Evolutionary conservation across 2,329 filamentous ascomycete species (phyloP), one percentile per base, ranked within the genome.

Genomic region (Incumbomyces lentus): DNA sequence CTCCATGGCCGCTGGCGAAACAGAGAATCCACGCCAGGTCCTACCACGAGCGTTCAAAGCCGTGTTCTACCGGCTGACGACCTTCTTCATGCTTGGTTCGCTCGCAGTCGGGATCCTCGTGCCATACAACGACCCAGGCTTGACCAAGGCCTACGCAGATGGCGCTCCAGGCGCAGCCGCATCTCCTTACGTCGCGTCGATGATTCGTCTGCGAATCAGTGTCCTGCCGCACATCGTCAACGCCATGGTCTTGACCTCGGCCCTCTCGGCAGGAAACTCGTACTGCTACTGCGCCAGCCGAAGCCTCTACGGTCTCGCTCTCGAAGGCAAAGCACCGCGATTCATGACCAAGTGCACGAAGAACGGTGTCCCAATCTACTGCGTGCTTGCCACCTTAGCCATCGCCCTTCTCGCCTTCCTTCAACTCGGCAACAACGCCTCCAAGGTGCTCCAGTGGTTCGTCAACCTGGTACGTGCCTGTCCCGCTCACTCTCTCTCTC

Each of bases 11-110:
- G 82, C 82, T 2, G 82, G 80, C 14, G 84, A 87, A 61, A 75
- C 82, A 1, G 75, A 83, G 56, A 83, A 86, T 54, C 83, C 84
- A 0, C 78, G 83, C 13, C 66, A 66, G 14, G 75, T 82, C 16
- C 77, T 92, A 63, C 84, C 84, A 0, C 78, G 75, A 34, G 85
- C 85, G 1, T 88, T 79, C 64, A 86, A 86, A 50, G 79, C 82
- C 40, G 84, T 89, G 1, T 88, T 89, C 62, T 88, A 85, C 63
- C 81, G 86, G 29, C 68, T 90, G 29, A 82, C 82, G 0, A 68
- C 76, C 1, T 89, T 90, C 62, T 89, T 88, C 65, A 75, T 86
- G 33, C 73, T 87, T 1, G 84, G 84, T 1, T 79, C 82, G 0
- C 70, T 92, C 2, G 78, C 76, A 16, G 79, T 87, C 3, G 83